phyloP scores from a whole-genome alignment of 2,329 filamentous ascomycete genomes.

The Phaeosphaeriaceae sp. region DNA sequence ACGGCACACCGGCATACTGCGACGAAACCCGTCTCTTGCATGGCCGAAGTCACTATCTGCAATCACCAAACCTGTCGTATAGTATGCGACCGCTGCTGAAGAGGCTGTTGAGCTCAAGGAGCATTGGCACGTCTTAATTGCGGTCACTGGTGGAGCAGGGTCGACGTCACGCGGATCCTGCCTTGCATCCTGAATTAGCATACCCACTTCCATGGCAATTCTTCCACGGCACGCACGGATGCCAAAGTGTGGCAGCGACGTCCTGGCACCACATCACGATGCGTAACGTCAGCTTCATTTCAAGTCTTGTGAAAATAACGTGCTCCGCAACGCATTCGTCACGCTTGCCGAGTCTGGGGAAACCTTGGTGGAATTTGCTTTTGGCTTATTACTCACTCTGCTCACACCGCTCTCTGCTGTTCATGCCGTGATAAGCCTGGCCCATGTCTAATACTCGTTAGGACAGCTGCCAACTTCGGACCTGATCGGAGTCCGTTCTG shows the following conservation, averaged over 20 bases:
- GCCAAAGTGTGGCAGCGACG: background rate
- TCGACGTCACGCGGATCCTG: background rate
- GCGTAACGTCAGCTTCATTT: conserved; percentile 29
- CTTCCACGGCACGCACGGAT: conserved; percentile 6
- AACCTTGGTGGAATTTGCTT: conserved; percentile 1
- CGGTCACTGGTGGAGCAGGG: no score
- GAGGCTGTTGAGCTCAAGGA: no score
- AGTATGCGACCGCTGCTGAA: no score
- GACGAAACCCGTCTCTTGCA: no score
- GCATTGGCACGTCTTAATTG: no score
- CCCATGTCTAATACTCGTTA: background rate
- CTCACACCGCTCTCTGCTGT: conserved; percentile 13
- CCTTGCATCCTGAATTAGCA: conserved; percentile 16
- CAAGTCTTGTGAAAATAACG: conserved; percentile 8
- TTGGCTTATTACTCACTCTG: conserved; percentile 2
- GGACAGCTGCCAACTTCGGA: conserved; percentile 4
- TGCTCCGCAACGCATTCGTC: background rate
- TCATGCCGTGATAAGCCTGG: background rate
- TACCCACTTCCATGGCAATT: conserved; percentile 30
- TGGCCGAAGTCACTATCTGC: no score
- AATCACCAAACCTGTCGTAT: no score
- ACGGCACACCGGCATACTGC: background rate
- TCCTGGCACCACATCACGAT: conserved; percentile 20
- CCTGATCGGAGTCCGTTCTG: conserved; percentile 5
- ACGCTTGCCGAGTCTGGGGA: background rate